phyloP scores from a whole-genome alignment of 768 basidiomycete genomes.

The Hydnomerulius pinastri region DNA sequence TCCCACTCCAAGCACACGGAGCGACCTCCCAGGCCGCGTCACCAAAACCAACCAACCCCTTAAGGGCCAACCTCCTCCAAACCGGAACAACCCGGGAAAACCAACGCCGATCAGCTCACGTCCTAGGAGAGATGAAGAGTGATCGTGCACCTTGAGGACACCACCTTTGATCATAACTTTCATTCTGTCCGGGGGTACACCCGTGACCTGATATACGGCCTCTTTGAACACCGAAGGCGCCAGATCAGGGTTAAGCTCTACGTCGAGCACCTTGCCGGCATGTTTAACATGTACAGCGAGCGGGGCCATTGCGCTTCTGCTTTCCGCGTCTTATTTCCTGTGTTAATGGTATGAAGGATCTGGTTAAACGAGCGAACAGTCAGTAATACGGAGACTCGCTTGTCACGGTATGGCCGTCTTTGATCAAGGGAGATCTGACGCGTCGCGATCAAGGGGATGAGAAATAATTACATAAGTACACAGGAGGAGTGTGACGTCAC shows the following conservation, averaged over 20 bases:
- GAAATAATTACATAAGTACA: slow-evolving; percentile 31
- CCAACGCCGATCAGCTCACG: slow-evolving; percentile 3
- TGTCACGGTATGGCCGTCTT: neutral
- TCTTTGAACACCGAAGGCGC: slow-evolving; percentile 80
- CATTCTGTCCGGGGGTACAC: slow-evolving; percentile 89
- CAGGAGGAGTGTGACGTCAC: slow-evolving; percentile 26
- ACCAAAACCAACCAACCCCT: slow-evolving; percentile 55
- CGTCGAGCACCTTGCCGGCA: slow-evolving; percentile 73
- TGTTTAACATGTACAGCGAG: slow-evolving; percentile 87
- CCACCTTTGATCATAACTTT: slow-evolving; percentile 97
- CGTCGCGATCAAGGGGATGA: slow-evolving; percentile 19
- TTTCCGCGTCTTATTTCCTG: slow-evolving; percentile 4
- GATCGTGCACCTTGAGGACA: slow-evolving; percentile 71
- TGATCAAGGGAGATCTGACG: slow-evolving; percentile 10
- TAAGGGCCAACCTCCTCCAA: slow-evolving; percentile 82
- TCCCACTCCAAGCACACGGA: neutral
- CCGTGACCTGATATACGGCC: slow-evolving; percentile 76
- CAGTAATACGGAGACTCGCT: neutral
- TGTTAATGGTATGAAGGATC: slow-evolving; percentile 1
- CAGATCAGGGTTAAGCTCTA: slow-evolving; percentile 72
- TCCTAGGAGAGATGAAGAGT: neutral
- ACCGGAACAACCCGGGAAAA: slow-evolving; percentile 77
- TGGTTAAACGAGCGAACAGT: neutral
- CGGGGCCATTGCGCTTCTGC: slow-evolving; percentile 54
- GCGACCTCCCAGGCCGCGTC: slow-evolving; percentile 1